phyloP scores from a whole-genome alignment of 176 grass and related monocot genomes.

The Carex scoparia region DNA sequence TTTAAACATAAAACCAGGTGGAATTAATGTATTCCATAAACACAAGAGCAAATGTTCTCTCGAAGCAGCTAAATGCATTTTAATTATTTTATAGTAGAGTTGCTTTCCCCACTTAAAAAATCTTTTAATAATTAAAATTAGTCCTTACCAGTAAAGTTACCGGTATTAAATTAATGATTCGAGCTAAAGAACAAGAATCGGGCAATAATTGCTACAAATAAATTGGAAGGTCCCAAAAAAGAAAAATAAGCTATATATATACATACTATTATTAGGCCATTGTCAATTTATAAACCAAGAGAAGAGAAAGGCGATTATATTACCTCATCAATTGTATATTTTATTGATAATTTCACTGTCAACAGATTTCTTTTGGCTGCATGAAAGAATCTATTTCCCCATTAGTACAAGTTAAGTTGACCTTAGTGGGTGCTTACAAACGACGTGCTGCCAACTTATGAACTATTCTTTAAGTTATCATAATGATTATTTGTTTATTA shows the following conservation, averaged over 20 bases:
- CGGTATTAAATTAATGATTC: neutral
- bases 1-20: too few species aligned
- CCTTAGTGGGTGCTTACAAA: conserved; percentile 11
- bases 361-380: neutral
- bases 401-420: conserved; percentile 17
- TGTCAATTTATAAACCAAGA: neutral
- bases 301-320: neutral
- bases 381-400: conserved; percentile 10
- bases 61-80: too few species aligned
- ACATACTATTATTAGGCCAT: neutral
- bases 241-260: neutral
- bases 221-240: neutral
- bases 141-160: too few species aligned
- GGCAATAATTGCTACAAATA: neutral
- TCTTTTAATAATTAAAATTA: too few species aligned
- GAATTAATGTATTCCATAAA: too few species aligned
- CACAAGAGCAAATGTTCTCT: too few species aligned
- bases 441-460: conserved; percentile 17
- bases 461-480: conserved; percentile 11
- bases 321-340: neutral
- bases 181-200: neutral
- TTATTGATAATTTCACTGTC: conserved; percentile 16
- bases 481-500: neutral
- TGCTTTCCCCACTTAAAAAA: too few species aligned
- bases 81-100: too few species aligned